A percentile compares a stretch with the other conserved stretches of the same genome.
Conservation (phyloP, 108 stramenopile genomes). For the Pseudonitzschia pungens region DNA sequence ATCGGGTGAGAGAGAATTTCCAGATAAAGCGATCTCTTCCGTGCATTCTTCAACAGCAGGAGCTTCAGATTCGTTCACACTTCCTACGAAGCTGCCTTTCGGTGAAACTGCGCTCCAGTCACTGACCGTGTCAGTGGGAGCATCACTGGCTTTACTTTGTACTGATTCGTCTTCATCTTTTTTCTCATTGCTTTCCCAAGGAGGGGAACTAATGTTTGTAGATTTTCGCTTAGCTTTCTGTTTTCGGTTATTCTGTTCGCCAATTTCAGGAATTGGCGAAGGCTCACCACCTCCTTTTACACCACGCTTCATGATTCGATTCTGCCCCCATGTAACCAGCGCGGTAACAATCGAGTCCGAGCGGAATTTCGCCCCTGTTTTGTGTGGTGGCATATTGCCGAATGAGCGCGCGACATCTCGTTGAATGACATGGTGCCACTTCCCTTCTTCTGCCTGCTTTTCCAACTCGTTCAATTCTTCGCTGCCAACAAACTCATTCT, state of each 20-base stretch:
- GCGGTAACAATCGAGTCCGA: slow-evolving; percentile 85
- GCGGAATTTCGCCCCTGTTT: slow-evolving; percentile 64
- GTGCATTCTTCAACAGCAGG: background rate
- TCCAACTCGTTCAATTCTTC: slow-evolving; percentile 42
- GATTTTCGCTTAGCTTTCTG: slow-evolving; percentile 4
- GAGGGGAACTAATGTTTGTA: slow-evolving; percentile 49
- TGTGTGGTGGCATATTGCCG: slow-evolving; percentile 90
- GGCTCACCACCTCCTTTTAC: slow-evolving; percentile 53
- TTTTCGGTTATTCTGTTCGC: slow-evolving; percentile 7
- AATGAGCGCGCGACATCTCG: slow-evolving; percentile 80
- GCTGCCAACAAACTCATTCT: slow-evolving; percentile 15
- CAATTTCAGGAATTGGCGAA: slow-evolving; percentile 40
- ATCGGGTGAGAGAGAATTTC: slow-evolving; percentile 72
- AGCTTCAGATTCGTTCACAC: slow-evolving; percentile 12
- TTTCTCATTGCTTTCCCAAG: slow-evolving; percentile 48
- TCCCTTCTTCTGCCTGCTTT: slow-evolving; percentile 54
- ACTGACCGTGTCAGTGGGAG: slow-evolving; percentile 80
- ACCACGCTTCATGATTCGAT: slow-evolving; percentile 64
- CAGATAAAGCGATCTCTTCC: slow-evolving; percentile 70
- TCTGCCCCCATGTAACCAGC: slow-evolving; percentile 79
- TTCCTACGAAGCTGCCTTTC: slow-evolving; percentile 54
- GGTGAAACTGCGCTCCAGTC: slow-evolving; percentile 85
- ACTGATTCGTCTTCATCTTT: slow-evolving; percentile 11
- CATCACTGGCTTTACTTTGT: slow-evolving; percentile 44
- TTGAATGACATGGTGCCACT: slow-evolving; percentile 82